Evolutionary conservation across 257 asterid species (phyloP), one percentile per base, ranked within the genome.

Genomic region (Lycium barbarum): DNA sequence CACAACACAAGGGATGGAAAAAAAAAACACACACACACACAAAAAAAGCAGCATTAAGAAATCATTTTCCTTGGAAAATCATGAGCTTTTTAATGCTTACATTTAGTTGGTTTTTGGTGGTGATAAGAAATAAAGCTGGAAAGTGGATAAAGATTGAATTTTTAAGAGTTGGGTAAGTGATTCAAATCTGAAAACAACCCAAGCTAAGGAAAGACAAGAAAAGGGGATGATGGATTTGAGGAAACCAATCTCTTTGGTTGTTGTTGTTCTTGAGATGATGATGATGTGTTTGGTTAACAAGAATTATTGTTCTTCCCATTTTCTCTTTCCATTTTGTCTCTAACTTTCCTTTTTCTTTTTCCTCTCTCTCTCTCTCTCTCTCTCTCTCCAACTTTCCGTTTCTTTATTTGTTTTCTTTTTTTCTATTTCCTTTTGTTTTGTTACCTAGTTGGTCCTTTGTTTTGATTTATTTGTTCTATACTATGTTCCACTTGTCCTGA

Each of bases 91-190:
- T 84, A 90, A 89, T 86, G 90, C 82, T 87, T 83, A 87, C 90
- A 86, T 85, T 83, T 86, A 89, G 82, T 78, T 78, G 88, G 53
- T 13, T 66, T 59, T 82, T 81, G 84, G 62, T 22, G 82, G 63
- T 76, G 63, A 51, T 47, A 51, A 51, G 3, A 49, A 49, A 22
- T 26, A 51, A 51, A 49, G 45, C 62, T 74, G 80, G 59, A 73
- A 81, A 73, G 76, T 88, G 85, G 40, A 62, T 54, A 85, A 87
- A 82, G 85, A 88, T 85, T 17, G 90, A 70, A 87, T 87, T 88
- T 87, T 87, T 65, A 81, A n/a, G 87, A 86, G 91, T 73, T 84
- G 86, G 88, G 15, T 87, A 79, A 89, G 90, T 86, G 91, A 89
- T 93, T 89, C 65, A 89, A 90, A 87, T 87, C 86, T 89, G 86